These are phyloP conservation scores for Paraconiothyrium sp. DNA, from an alignment of 2,329 filamentous ascomycete genomes.

Conservation along the genomic window DNA sequence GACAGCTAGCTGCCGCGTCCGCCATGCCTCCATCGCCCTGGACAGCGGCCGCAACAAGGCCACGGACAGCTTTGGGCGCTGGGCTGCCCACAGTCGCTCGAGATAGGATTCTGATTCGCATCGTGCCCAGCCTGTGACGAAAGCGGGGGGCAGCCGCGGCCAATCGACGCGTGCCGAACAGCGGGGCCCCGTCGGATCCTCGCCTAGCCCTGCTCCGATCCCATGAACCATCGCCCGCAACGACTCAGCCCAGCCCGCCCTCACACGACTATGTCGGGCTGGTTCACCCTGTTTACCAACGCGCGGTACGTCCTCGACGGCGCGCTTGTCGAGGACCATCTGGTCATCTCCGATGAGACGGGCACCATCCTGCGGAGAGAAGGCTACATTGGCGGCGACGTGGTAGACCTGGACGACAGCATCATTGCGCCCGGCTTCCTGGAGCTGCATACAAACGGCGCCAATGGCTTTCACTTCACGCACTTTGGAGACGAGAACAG, in stretches of 20 bases:
- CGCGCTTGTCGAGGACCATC: constrained; percentile 54
- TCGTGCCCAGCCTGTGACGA: constrained; percentile 3
- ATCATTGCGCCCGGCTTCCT: constrained; percentile 65
- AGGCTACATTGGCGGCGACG: constrained; percentile 56
- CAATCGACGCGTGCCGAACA: neutral
- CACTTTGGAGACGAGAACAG: constrained; percentile 55
- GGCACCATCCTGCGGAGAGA: constrained; percentile 55
- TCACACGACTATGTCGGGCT: constrained; percentile 47
- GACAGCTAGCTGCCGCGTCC: constrained; percentile 2
- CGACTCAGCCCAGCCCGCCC: constrained; percentile 9
- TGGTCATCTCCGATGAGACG: constrained; percentile 57
- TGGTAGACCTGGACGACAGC: constrained; percentile 58
- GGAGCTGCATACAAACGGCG: constrained; percentile 65
- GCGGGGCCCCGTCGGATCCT: neutral
- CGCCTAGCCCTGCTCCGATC: constrained; percentile 8
- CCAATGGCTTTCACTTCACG: constrained; percentile 65
- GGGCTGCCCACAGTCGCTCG: neutral
- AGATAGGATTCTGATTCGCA: neutral
- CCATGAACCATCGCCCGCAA: constrained; percentile 2
- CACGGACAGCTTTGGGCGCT: neutral
- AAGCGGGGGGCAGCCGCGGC: neutral
- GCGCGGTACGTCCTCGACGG: constrained; percentile 56
- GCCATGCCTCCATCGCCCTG: neutral
- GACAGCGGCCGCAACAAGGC: neutral
- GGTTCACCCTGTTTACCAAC: constrained; percentile 59